phyloP scores from a whole-genome alignment of 345 rosid genomes.

The Moringa oleifera region DNA sequence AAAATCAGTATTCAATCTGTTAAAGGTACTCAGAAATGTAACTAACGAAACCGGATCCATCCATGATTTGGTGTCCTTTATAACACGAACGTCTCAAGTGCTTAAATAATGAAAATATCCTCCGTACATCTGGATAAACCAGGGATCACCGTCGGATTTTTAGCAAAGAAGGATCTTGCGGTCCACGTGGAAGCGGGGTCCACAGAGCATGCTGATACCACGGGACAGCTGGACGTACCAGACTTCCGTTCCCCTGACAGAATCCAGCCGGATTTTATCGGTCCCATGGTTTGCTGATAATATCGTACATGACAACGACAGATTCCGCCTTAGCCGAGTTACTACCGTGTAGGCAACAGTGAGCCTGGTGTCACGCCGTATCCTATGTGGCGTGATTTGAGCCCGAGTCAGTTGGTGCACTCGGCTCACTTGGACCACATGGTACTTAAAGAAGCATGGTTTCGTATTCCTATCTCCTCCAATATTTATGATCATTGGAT shows the following conservation, averaged over 20 bases:
- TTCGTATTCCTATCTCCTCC: too few relatives aligned
- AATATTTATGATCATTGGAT: too few relatives aligned
- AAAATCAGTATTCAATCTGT: too few relatives aligned
- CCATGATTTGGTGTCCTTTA: too few relatives aligned
- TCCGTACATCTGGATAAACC: neutral
- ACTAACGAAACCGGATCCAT: too few relatives aligned
- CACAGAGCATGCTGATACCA: neutral
- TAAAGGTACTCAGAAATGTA: too few relatives aligned
- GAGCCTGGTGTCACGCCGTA: neutral
- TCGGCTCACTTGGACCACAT: neutral
- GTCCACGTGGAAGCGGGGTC: neutral
- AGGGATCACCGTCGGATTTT: neutral
- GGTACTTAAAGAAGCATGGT: too few relatives aligned
- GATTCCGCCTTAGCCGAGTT: neutral
- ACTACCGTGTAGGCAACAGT: slow-evolving; percentile 1
- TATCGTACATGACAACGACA: neutral
- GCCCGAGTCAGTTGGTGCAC: neutral
- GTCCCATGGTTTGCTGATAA: neutral
- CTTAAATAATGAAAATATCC: neutral
- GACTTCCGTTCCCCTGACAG: neutral
- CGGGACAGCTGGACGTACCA: slow-evolving; percentile 19
- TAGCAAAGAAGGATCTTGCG: neutral
- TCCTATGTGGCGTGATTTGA: neutral
- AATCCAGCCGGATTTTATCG: slow-evolving; percentile 12
- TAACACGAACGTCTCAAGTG: too few relatives aligned